Percentiles rank a stretch among this genome's conserved stretches.
Conservation (phyloP, 768 basidiomycete species). For the Fomitopsis serialis region DNA sequence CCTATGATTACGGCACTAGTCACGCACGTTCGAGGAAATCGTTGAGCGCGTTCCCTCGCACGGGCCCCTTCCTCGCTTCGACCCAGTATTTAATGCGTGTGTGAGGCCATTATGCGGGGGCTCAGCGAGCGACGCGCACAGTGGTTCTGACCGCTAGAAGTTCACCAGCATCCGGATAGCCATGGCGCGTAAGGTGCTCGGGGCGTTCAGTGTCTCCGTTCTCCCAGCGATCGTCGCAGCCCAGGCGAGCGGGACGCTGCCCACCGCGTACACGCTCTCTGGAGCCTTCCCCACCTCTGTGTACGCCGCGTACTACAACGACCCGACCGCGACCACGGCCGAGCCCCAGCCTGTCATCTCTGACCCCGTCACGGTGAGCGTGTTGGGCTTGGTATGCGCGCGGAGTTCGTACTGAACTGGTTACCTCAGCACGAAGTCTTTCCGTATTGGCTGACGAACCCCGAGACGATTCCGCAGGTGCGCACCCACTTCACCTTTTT, state of each 20-base stretch:
- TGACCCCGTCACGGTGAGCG: constrained; percentile 57
- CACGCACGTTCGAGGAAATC: constrained; percentile 1
- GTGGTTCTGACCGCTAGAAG: constrained; percentile 2
- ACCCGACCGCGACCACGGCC: constrained; percentile 63
- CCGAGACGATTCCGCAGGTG: constrained; percentile 50
- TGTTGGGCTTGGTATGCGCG: not conserved
- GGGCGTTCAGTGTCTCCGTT: constrained; percentile 5
- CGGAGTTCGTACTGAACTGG: not conserved
- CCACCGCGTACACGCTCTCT: constrained; percentile 52
- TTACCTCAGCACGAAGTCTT: constrained; percentile 47
- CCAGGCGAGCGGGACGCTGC: constrained; percentile 8
- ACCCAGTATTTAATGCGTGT: too few species aligned
- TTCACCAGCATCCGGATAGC: not conserved
- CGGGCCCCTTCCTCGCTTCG: too few species aligned
- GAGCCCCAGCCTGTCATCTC: constrained; percentile 77
- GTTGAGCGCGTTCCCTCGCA: too few species aligned
- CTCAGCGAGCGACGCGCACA: not conserved
- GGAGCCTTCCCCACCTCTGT: constrained; percentile 62
- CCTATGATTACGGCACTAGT: not conserved
- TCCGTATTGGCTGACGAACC: constrained; percentile 58
- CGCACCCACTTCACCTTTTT: not conserved
- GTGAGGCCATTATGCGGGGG: too few species aligned
- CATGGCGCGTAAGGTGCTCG: constrained; percentile 6
- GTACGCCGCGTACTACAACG: constrained; percentile 64
- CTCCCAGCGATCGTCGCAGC: not conserved